These are phyloP conservation scores for Artomyces pyxidatus DNA, from an alignment of 768 basidiomycete species.

Conservation along the genomic window DNA sequence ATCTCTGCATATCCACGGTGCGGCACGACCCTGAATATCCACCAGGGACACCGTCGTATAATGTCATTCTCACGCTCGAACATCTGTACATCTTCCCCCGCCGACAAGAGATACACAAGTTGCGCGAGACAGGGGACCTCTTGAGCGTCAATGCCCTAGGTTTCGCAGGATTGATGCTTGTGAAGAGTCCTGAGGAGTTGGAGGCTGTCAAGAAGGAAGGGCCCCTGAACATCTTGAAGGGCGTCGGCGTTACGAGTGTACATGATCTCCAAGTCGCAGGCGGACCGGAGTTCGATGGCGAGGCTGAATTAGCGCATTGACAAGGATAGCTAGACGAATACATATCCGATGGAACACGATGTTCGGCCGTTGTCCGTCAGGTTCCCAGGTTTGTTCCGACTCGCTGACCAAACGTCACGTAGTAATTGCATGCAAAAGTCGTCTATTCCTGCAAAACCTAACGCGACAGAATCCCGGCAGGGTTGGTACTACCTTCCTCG, in stretches of 20 bases:
- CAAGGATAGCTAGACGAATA: no score
- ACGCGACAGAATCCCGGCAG: no score
- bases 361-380: no score
- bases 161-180: conserved; percentile 84
- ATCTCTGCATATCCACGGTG: conserved; percentile 66
- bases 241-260: conserved; percentile 58
- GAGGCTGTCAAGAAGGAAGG: conserved; percentile 58
- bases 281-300: conserved; percentile 29
- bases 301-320: no score
- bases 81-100: conserved; percentile 88
- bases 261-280: conserved; percentile 59
- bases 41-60: conserved; percentile 66
- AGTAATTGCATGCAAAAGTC: no score
- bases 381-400: no score
- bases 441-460: no score
- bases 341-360: no score
- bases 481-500: no score
- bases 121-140: conserved; percentile 44
- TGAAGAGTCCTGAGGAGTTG: conserved; percentile 73
- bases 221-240: conserved; percentile 51
- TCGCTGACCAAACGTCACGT: no score
- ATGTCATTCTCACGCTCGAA: conserved; percentile 70
- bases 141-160: conserved; percentile 82
- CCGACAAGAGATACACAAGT: conserved; percentile 46
- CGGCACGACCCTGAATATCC: conserved; percentile 61